phyloP scores from a whole-genome alignment of 2,329 filamentous ascomycete species.

The Trichoderma guizhouense region DNA sequence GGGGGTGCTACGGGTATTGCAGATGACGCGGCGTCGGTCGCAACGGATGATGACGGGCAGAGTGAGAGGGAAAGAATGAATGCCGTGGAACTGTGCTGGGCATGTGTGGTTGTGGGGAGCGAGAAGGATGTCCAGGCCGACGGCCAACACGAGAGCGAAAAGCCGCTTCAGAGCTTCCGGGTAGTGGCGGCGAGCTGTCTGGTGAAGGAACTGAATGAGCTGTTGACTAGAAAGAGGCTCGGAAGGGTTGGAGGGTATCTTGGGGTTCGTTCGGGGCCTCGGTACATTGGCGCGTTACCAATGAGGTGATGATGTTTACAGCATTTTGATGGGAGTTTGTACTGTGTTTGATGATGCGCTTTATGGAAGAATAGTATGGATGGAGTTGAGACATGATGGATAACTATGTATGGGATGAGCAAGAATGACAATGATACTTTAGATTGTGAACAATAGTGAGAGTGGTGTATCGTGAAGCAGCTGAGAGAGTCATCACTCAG shows the following conservation, averaged over 20 bases:
- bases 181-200: constrained; percentile 38
- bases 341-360: background rate
- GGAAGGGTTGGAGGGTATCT: constrained; percentile 25
- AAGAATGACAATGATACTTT: background rate
- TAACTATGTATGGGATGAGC: background rate
- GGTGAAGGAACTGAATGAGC: constrained; percentile 28
- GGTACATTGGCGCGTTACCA: background rate
- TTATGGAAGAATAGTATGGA: constrained; percentile 1
- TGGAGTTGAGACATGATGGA: background rate
- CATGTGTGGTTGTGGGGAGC: constrained; percentile 33
- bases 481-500: background rate
- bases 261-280: constrained; percentile 21
- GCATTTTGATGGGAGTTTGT: background rate
- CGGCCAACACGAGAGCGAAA: constrained; percentile 10
- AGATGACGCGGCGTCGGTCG: constrained; percentile 11
- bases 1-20: background rate
- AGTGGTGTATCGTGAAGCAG: background rate
- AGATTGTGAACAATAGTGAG: background rate
- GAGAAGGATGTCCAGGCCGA: background rate
- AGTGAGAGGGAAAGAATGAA: constrained; percentile 23
- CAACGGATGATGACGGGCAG: background rate
- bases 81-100: constrained; percentile 34
- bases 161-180: constrained; percentile 35
- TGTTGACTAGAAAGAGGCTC: constrained; percentile 20
- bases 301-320: constrained; percentile 1